A percentile compares a stretch with the other conserved stretches of the same genome.
Evolutionary conservation across 352 stramenopile genomes (phyloP).

Genomic region (Pythium chondricola): DNA sequence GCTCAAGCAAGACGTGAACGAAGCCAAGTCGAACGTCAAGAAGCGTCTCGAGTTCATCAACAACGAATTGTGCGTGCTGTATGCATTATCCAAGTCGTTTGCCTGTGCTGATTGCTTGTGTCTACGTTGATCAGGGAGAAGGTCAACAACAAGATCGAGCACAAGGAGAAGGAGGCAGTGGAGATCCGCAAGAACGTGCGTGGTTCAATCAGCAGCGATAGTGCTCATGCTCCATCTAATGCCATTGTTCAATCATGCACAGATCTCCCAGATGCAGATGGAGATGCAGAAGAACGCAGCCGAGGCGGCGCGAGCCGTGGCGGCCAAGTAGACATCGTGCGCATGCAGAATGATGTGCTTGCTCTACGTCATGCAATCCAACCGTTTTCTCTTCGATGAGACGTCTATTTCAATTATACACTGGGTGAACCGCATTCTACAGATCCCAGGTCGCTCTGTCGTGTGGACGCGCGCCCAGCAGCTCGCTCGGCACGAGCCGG

Average conservation of each 20-base stretch:
- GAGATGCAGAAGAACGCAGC: conserved; percentile 85
- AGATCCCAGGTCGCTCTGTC: conserved; percentile 11
- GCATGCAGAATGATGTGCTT: too few species aligned
- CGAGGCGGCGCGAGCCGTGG: conserved; percentile 61
- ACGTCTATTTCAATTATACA: not conserved
- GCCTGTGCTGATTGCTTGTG: not conserved
- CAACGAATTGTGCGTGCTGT: conserved; percentile 75
- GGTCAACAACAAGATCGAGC: conserved; percentile 80
- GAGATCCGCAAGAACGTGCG: conserved; percentile 83
- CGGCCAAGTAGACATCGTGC: conserved; percentile 32
- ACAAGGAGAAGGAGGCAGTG: conserved; percentile 88
- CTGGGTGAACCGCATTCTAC: too few species aligned
- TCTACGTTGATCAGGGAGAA: conserved; percentile 55
- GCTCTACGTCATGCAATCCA: too few species aligned
- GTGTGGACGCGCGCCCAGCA: conserved; percentile 49
- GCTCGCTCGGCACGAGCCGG: conserved; percentile 35
- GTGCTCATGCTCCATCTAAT: too few species aligned
- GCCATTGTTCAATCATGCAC: too few species aligned
- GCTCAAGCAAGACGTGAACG: conserved; percentile 92
- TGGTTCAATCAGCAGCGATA: not conserved
- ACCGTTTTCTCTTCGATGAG: too few species aligned
- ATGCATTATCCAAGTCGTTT: not conserved
- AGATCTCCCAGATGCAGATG: conserved; percentile 88
- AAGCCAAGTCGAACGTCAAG: conserved; percentile 92
- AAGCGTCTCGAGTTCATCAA: conserved; percentile 96